phyloP scores from a whole-genome alignment of 2,329 filamentous ascomycete species.

The Hypomyces rosellus region DNA sequence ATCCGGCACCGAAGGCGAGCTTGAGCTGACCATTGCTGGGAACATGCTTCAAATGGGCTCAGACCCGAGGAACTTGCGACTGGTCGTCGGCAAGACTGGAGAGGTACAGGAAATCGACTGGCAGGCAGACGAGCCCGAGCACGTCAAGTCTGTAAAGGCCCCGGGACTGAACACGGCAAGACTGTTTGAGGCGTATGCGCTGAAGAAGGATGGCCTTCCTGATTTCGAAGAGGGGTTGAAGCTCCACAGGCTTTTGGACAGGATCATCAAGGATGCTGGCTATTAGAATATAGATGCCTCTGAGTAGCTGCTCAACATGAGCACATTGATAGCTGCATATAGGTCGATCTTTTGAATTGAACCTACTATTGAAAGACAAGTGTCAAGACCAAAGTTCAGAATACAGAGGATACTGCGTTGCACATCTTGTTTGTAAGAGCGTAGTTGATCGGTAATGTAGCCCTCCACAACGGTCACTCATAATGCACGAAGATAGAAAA shows the following conservation, averaged over 20 bases:
- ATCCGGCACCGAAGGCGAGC: constrained; percentile 30
- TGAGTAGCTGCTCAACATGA: too few species aligned
- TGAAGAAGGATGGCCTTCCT: background rate
- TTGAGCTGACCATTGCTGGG: constrained; percentile 20
- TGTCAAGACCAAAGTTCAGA: too few species aligned
- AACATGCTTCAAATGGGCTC: constrained; percentile 25
- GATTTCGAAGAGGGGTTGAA: constrained; percentile 10
- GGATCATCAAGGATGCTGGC: constrained; percentile 6
- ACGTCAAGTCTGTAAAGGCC: constrained; percentile 72
- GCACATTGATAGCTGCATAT: too few species aligned
- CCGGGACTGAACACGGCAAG: constrained; percentile 5
- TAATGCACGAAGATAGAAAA: background rate
- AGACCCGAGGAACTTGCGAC: background rate
- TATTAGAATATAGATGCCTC: background rate
- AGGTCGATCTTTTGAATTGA: too few species aligned
- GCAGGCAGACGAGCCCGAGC: constrained; percentile 58
- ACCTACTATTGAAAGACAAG: too few species aligned
- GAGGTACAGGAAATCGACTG: constrained; percentile 15
- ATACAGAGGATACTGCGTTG: too few species aligned
- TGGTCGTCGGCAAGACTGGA: constrained; percentile 19
- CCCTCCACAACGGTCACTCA: too few species aligned
- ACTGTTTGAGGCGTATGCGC: constrained; percentile 11
- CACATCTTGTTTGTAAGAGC: too few species aligned
- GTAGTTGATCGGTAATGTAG: too few species aligned
- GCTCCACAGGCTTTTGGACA: constrained; percentile 11